Evolutionary conservation across 164 flowering plant species (phyloP).

Genomic region (Magnolia sinica): DNA sequence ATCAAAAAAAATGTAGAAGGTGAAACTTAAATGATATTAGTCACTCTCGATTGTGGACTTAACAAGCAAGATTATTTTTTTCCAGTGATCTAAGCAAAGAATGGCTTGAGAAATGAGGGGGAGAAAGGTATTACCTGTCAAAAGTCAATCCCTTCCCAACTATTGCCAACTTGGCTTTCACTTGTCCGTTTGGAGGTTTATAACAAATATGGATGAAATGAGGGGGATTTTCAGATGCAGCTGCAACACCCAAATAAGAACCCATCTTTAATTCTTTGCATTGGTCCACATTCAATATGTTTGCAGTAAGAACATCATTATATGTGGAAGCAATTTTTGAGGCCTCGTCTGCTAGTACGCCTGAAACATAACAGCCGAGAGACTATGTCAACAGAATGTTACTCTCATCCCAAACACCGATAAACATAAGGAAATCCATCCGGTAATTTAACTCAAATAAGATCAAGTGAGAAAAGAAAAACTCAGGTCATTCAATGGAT

Average conservation of each 20-base stretch:
- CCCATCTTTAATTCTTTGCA: conserved; percentile 97
- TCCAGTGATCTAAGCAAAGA: too few relatives aligned
- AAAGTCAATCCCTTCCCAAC: conserved; percentile 98
- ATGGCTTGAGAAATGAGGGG: neutral
- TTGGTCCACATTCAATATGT: conserved; percentile 69
- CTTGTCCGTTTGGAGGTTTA: conserved; percentile 72
- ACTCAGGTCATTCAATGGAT: neutral
- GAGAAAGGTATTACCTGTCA: conserved; percentile 66
- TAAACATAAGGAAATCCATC: neutral
- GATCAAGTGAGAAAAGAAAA: neutral
- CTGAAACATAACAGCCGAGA: conserved; percentile 29
- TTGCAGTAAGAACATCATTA: conserved; percentile 80
- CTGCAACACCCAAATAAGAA: conserved; percentile 93
- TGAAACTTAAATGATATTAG: too few relatives aligned
- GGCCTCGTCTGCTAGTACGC: conserved; percentile 85
- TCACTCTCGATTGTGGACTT: too few relatives aligned
- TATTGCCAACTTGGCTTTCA: conserved; percentile 66
- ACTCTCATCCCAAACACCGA: neutral
- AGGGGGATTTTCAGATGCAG: conserved; percentile 89
- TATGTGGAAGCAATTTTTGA: conserved; percentile 65
- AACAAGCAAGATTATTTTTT: too few relatives aligned
- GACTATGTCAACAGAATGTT: neutral
- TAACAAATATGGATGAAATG: conserved; percentile 88
- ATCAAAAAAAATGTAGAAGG: too few relatives aligned
- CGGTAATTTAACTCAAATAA: neutral